Evolutionary conservation across 306 rosid genomes (phyloP), one percentile per base, ranked within the genome.

Genomic region (Sechiopsis laciniata): DNA sequence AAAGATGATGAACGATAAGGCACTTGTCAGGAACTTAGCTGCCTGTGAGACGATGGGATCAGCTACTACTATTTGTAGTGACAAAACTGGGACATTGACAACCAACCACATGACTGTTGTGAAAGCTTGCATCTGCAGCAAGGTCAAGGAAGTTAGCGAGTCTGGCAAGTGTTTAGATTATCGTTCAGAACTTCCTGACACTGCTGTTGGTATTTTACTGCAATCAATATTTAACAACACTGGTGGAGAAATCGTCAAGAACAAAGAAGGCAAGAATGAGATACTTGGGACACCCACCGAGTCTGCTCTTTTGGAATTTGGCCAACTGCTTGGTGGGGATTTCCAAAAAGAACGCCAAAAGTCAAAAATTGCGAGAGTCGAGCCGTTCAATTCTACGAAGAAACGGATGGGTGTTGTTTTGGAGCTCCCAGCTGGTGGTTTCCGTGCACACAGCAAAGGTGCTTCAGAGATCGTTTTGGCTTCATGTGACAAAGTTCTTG

Each of bases 31-130:
- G 62, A 63, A 94, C 84, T 80, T 94, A 85, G 99, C 99, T 82
- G 99, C 99, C 74, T 94, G 99, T 63, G 99, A 94, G 89, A 94
- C 99, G 42, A 94, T 94, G 99, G 99, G 99, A 80, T 94, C 99
- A 20, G 87, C 95, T 57, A 94, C 97, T 66, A 89, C 89, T 56
- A 89, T 94, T 80, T 94, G 99, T 78, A 94, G 97, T 78, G 99
- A 94, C 88, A 94, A 94, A 85, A 94, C 99, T 60, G 97, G 97
- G 58, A 94, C 99, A 22, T 83, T 94, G 79, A 94, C 99, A 55
- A 94, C 97, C 45, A 94, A 94, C 85, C 95, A 85, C 76, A 94
- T 94, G 99, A 89, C 97, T 67, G 92, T 94, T 71, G 97, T 91
- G 75, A 91, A 94, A 87, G 88, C 91, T 73, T 94, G 87, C 82